Evolutionary conservation across 2,329 filamentous ascomycete genomes (phyloP), one percentile per base, ranked within the genome.

Genomic region (Penicillium sp.): DNA sequence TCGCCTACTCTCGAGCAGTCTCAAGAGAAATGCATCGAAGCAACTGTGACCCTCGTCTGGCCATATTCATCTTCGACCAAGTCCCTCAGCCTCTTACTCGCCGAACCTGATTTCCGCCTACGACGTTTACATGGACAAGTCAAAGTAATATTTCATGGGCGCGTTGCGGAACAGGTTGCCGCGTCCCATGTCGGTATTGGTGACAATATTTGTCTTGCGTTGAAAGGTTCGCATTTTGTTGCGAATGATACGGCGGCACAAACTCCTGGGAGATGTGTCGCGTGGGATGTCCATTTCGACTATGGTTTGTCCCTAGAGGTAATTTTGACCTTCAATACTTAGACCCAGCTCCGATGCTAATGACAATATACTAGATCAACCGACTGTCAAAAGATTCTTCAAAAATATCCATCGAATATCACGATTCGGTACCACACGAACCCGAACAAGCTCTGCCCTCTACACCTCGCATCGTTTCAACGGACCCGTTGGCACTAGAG

Each of bases 31-130:
- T 74, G 71, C 29, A 67, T 96, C 31, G 83, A 85, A 57, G 92
- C 90, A 39, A 81, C 90, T 16, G 85, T 97, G 23, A 93, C 92
- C 9, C 85, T 98, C 35, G 87, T 91, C 57, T 98, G 93, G 93
- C 93, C 93, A 0, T 97, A 91, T 75, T 96, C 90, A 62, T 89
- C 89, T 23, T 86, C 91, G 26, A 89, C 84, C 29, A 85, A 84
- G 53, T 87, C 87, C 39, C 83, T 92, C 64, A 88, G 91, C 26
- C 87, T 97, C 50, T 83, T 96, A 21, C 83, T 98, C 33, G 90
- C 90, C 46, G 93, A 97, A 67, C 87, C 88, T 46, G 92, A 97
- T 72, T 90, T 93, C 68, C 88, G 91, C 48, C 81, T 93, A 50
- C 90, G 93, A 55, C 85, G 86, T 61, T 81, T 83, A 42, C 88